Evolutionary conservation across 148 eudicot genomes (phyloP).

Genomic region (Rhododendron kiyosumense): DNA sequence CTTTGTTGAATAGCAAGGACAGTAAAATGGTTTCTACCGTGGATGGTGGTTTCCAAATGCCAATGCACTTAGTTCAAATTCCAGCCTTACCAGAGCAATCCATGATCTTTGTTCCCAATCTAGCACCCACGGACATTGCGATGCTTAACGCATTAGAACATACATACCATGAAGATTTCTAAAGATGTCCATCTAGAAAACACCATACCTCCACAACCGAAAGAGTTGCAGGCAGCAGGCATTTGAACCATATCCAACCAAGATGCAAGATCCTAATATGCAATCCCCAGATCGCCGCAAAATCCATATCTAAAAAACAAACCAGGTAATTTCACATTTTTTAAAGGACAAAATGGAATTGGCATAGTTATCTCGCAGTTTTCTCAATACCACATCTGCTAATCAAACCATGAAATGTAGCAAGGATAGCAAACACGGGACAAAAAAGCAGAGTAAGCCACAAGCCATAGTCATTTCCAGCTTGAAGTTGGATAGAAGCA

Average conservation of each 20-base stretch:
- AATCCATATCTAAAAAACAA: slow-evolving; percentile 75
- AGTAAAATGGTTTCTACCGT: slow-evolving; percentile 26
- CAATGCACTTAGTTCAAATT: slow-evolving; percentile 49
- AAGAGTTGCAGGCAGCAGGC: slow-evolving; percentile 37
- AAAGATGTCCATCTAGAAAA: slow-evolving; percentile 54
- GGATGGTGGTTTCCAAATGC: slow-evolving; percentile 35
- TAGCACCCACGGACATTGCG: slow-evolving; percentile 73
- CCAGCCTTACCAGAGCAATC: slow-evolving; percentile 77
- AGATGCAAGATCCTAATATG: slow-evolving; percentile 61
- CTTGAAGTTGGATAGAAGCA: background rate
- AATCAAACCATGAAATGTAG: slow-evolving; percentile 2
- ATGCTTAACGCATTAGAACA: slow-evolving; percentile 51
- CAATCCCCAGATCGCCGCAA: slow-evolving; percentile 66
- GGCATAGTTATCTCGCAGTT: background rate
- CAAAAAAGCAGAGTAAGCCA: background rate
- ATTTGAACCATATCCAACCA: slow-evolving; percentile 48
- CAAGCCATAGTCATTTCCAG: background rate
- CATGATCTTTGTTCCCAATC: slow-evolving; percentile 67
- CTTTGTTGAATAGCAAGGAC: slow-evolving; percentile 11
- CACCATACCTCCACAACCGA: slow-evolving; percentile 73
- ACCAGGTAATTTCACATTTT: slow-evolving; percentile 38
- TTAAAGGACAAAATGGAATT: slow-evolving; percentile 14
- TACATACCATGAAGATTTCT: slow-evolving; percentile 38
- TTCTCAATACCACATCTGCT: slow-evolving; percentile 11
- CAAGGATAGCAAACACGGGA: background rate